Percentiles rank a stretch among this genome's conserved stretches.
These are phyloP conservation scores for Colletotrichum agaves DNA, from an alignment of 2,329 filamentous ascomycete species.

Conservation along the genomic window DNA sequence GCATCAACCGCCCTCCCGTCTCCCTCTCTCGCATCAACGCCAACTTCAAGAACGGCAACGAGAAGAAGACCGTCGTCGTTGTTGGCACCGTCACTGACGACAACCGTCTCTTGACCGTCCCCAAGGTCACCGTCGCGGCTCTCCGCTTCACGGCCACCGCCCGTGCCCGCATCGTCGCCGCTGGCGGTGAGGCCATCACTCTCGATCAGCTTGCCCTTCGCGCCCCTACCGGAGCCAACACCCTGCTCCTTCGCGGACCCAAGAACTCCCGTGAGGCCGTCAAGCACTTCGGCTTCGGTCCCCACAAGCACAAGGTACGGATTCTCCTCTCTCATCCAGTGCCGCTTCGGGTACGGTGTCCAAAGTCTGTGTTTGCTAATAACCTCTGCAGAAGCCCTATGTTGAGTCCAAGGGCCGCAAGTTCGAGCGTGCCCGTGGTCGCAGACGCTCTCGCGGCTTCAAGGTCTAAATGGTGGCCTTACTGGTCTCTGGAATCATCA, in stretches of 20 bases:
- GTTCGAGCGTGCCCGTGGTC: conserved; percentile 99
- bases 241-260: conserved; percentile 93
- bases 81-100: conserved; percentile 98
- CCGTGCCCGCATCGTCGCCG: conserved; percentile 90
- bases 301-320: conserved; percentile 94
- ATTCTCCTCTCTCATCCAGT: conserved; percentile 16
- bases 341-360: too few species aligned
- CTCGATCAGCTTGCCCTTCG: conserved; percentile 97
- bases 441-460: conserved; percentile 98
- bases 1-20: conserved; percentile 96
- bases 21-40: conserved; percentile 89
- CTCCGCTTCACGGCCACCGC: conserved; percentile 97
- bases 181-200: conserved; percentile 94
- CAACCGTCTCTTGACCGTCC: conserved; percentile 89
- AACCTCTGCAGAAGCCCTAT: conserved; percentile 81
- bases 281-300: conserved; percentile 99
- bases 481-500: conserved; percentile 8
- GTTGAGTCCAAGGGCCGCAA: conserved; percentile 99
- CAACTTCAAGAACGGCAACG: conserved; percentile 72
- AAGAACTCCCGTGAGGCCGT: conserved; percentile 98
- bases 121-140: conserved; percentile 93
- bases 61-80: conserved; percentile 90
- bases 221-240: conserved; percentile 96
- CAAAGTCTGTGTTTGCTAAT: conserved; percentile 46
- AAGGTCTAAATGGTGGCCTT: conserved; percentile 82